phyloP scores from a whole-genome alignment of 148 eudicot species.

The Silene conica region DNA sequence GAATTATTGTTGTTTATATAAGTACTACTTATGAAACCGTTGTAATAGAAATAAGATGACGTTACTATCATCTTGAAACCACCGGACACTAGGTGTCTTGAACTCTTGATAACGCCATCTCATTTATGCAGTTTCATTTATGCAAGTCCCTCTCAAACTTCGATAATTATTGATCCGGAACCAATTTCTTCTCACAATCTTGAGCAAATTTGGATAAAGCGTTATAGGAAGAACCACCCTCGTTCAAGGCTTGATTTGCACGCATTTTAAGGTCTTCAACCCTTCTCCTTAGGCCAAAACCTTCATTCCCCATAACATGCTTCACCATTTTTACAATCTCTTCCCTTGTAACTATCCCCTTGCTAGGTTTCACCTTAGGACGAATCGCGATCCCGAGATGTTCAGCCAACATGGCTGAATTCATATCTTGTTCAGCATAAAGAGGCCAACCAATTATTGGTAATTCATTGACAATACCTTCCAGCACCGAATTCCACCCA shows the following conservation, averaged over 20 bases:
- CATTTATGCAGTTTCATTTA: no score
- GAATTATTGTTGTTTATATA: no score
- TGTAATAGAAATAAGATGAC: no score
- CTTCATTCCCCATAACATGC: conserved; percentile 25
- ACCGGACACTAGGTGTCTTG: no score
- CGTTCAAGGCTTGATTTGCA: conserved; percentile 9
- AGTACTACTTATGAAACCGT: no score
- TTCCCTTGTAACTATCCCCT: conserved; percentile 23
- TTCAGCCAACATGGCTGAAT: conserved; percentile 26
- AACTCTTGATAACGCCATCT: no score
- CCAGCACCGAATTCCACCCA: conserved; percentile 41
- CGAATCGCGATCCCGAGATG: conserved; percentile 25
- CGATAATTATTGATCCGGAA: neutral
- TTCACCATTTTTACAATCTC: conserved; percentile 28
- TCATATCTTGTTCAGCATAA: conserved; percentile 39
- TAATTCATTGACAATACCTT: conserved; percentile 34
- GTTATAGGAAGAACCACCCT: conserved; percentile 21
- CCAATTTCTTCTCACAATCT: conserved; percentile 8
- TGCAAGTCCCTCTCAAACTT: no score
- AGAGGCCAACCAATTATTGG: conserved; percentile 48
- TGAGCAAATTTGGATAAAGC: conserved; percentile 18
- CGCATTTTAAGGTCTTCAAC: conserved; percentile 19
- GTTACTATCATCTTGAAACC: no score
- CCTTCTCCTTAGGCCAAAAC: conserved; percentile 9
- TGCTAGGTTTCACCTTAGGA: conserved; percentile 11